Conservation (phyloP, 2,329 filamentous ascomycete species). For the Penicillium carneum region DNA sequence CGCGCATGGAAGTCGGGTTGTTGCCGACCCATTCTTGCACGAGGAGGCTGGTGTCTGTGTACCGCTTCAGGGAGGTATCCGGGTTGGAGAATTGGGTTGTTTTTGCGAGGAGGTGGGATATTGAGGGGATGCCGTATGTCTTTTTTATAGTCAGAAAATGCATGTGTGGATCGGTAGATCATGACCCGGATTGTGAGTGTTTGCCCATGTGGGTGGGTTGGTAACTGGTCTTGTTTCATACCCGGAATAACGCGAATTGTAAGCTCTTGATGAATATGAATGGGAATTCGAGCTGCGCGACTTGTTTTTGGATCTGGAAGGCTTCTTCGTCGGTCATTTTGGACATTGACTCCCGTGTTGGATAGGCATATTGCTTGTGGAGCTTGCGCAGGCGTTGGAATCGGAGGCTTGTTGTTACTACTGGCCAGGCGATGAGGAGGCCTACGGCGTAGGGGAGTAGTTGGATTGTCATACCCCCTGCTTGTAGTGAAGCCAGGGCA, state of each 20-base stretch:
- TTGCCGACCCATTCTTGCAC: slow-evolving; percentile 59
- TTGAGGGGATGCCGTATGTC: slow-evolving; percentile 65
- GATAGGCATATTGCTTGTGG: slow-evolving; percentile 54
- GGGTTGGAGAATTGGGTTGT: slow-evolving; percentile 59
- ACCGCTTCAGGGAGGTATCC: slow-evolving; percentile 61
- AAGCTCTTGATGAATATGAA: slow-evolving; percentile 59
- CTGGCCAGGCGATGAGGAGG: slow-evolving; percentile 38
- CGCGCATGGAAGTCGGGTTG: slow-evolving; percentile 54
- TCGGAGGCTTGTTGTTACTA: slow-evolving; percentile 41
- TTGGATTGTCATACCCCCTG: slow-evolving; percentile 15
- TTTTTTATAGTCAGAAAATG: slow-evolving; percentile 32
- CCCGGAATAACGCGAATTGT: slow-evolving; percentile 67
- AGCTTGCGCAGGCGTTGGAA: slow-evolving; percentile 48
- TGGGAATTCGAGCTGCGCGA: slow-evolving; percentile 64
- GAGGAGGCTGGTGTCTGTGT: slow-evolving; percentile 60
- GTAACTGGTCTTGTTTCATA: slow-evolving; percentile 30
- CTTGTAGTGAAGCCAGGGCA: slow-evolving; percentile 3
- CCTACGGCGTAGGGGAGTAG: slow-evolving; percentile 36
- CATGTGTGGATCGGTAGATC: slow-evolving; percentile 5
- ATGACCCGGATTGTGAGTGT: neutral
- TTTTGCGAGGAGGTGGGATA: slow-evolving; percentile 59
- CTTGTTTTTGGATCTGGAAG: slow-evolving; percentile 56
- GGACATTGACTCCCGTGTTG: slow-evolving; percentile 55
- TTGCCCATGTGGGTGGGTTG: no score
- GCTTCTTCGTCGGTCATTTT: slow-evolving; percentile 64